Conservation (phyloP, 2,329 filamentous ascomycete species). For the Didymellaceae sp. region DNA sequence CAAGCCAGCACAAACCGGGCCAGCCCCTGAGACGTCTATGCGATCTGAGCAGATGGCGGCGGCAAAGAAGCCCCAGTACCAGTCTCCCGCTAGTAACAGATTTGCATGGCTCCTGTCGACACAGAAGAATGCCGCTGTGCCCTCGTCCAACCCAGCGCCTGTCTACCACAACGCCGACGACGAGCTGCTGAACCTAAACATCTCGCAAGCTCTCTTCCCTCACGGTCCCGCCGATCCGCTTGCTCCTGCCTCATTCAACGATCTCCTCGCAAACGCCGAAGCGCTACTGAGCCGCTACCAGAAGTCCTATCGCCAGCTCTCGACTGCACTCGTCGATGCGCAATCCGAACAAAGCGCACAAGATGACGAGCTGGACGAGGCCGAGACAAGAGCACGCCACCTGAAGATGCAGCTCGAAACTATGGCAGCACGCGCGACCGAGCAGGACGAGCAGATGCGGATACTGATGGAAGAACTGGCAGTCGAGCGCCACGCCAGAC, state of each 20-base stretch:
- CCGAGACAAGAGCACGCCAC: slow-evolving; percentile 62
- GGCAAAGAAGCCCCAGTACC: slow-evolving; percentile 28
- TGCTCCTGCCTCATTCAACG: slow-evolving; percentile 62
- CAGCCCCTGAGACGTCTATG: slow-evolving; percentile 29
- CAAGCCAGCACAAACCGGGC: slow-evolving; percentile 34
- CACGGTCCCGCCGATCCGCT: slow-evolving; percentile 56
- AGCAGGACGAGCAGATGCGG: slow-evolving; percentile 63
- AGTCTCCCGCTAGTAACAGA: slow-evolving; percentile 38
- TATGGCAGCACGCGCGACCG: slow-evolving; percentile 61
- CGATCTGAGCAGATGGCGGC: slow-evolving; percentile 24
- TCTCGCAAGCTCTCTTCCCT: slow-evolving; percentile 62
- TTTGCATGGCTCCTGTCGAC: slow-evolving; percentile 48
- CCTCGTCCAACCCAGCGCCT: slow-evolving; percentile 34
- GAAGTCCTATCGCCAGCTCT: slow-evolving; percentile 58
- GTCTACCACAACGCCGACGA: slow-evolving; percentile 48
- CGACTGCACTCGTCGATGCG: slow-evolving; percentile 55
- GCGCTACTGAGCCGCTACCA: slow-evolving; percentile 62
- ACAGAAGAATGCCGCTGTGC: slow-evolving; percentile 41
- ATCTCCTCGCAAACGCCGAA: slow-evolving; percentile 63
- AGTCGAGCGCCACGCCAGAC: slow-evolving; percentile 41
- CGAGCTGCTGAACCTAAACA: slow-evolving; percentile 63
- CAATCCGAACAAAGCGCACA: slow-evolving; percentile 63
- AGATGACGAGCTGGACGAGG: slow-evolving; percentile 67
- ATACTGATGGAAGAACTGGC: slow-evolving; percentile 43
- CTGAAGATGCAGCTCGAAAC: slow-evolving; percentile 67